These are phyloP conservation scores for Metroxylon sagu DNA, from an alignment of 176 grass and related monocot species.

Conservation along the genomic window DNA sequence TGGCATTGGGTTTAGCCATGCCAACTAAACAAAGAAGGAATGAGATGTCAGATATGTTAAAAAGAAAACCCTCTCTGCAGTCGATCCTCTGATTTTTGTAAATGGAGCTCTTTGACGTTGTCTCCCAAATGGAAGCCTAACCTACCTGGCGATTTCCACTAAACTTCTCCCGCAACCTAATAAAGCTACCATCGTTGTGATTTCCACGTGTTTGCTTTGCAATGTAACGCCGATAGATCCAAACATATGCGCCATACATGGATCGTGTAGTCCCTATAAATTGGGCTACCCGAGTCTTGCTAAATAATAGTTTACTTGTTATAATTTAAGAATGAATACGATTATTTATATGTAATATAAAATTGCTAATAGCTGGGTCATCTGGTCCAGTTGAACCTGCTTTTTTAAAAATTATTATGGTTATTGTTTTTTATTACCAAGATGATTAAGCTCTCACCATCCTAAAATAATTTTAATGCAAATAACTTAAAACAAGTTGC, in stretches of 20 bases:
- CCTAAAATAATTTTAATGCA: no score
- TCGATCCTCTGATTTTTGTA: not conserved
- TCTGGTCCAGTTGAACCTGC: not conserved
- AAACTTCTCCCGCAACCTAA: not conserved
- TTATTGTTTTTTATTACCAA: no score
- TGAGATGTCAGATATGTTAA: no score
- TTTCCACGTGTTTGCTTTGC: no score
- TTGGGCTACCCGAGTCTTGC: not conserved
- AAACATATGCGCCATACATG: not conserved
- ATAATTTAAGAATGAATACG: not conserved
- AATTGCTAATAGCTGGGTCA: not conserved
- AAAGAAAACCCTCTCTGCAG: no score
- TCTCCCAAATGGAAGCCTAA: constrained; percentile 2
- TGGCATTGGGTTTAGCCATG: no score
- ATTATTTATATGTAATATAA: not conserved
- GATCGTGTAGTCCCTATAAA: not conserved
- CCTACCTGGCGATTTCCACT: not conserved
- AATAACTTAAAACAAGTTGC: no score
- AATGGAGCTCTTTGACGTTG: not conserved
- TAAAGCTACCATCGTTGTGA: no score
- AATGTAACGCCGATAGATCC: not conserved
- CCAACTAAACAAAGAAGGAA: no score
- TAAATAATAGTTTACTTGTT: not conserved
- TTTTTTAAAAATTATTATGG: no score
- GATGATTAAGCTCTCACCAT: no score